Evolutionary conservation across 2,329 filamentous ascomycete genomes (phyloP).

Genomic region (Microsporum ferrugineum): DNA sequence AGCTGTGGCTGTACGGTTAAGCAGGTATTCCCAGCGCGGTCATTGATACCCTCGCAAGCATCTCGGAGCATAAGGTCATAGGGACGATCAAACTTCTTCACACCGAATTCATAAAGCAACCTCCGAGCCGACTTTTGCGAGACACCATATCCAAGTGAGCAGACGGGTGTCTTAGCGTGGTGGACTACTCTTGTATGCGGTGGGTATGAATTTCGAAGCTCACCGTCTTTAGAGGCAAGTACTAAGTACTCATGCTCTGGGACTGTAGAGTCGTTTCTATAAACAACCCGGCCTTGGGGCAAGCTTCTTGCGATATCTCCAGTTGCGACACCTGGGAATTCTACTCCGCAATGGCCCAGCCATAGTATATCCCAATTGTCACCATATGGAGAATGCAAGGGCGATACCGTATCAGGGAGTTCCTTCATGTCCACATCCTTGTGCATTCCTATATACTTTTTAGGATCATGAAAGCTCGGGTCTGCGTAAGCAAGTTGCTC

Average conservation of each 20-base stretch:
- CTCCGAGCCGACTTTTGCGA: slow-evolving; percentile 35
- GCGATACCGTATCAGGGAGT: slow-evolving; percentile 9
- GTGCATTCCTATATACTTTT: not conserved
- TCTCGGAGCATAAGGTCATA: slow-evolving; percentile 26
- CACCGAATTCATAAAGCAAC: slow-evolving; percentile 35
- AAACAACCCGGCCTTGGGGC: slow-evolving; percentile 1
- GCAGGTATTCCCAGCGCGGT: slow-evolving; percentile 13
- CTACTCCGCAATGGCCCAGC: slow-evolving; percentile 25
- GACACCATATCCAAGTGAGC: slow-evolving; percentile 37
- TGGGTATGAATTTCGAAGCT: slow-evolving; percentile 20
- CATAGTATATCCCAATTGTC: slow-evolving; percentile 44
- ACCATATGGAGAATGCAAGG: slow-evolving; percentile 37
- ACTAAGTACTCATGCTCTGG: not conserved
- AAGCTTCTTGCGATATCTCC: not conserved
- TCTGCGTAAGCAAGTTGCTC: not conserved
- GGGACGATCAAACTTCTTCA: slow-evolving; percentile 31
- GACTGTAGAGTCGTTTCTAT: slow-evolving; percentile 1
- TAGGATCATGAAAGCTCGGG: not conserved
- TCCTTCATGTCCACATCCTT: slow-evolving; percentile 1
- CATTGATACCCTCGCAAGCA: slow-evolving; percentile 22
- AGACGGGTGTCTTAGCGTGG: slow-evolving; percentile 30
- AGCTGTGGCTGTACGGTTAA: slow-evolving; percentile 16
- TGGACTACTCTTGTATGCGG: slow-evolving; percentile 38
- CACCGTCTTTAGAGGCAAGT: not conserved
- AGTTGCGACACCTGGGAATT: slow-evolving; percentile 9